Conservation (phyloP, 257 asterid genomes). For the Ilex asprella region DNA sequence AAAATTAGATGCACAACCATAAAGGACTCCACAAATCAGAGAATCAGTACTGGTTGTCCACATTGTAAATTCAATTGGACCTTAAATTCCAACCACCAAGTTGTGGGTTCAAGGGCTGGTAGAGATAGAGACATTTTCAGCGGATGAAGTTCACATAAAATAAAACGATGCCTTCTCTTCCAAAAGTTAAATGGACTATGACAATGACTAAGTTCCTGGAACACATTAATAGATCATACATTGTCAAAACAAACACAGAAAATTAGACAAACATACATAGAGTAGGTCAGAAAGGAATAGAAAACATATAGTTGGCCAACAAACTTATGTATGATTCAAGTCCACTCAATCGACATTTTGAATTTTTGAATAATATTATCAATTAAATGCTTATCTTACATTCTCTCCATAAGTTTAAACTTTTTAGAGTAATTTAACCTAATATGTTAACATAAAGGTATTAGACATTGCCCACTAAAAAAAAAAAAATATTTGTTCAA, state of each 20-base stretch:
- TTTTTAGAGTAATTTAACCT: too few relatives aligned
- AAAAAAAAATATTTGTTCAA: too few relatives aligned
- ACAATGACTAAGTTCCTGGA: neutral
- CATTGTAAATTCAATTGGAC: too few relatives aligned
- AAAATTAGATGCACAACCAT: neutral
- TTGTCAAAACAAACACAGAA: neutral
- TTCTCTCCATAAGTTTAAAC: too few relatives aligned
- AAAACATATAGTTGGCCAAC: constrained; percentile 29
- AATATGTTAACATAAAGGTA: too few relatives aligned
- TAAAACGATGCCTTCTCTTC: neutral
- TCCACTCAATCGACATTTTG: constrained; percentile 12
- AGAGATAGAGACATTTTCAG: neutral
- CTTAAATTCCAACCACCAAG: too few relatives aligned
- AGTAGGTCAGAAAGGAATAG: constrained; percentile 10
- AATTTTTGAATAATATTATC: neutral
- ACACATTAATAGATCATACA: neutral
- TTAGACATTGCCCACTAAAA: too few relatives aligned
- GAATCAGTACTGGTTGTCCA: neutral
- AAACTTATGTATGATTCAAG: constrained; percentile 14
- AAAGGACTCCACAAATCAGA: neutral
- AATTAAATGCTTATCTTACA: too few relatives aligned
- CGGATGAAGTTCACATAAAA: neutral
- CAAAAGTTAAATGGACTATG: neutral
- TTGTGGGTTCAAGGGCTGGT: too few relatives aligned
- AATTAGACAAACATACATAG: neutral